Percentiles rank a stretch among this genome's conserved stretches.
These are phyloP conservation scores for Heteromeles arbutifolia DNA, from an alignment of 306 rosid genomes.

Conservation along the genomic window DNA sequence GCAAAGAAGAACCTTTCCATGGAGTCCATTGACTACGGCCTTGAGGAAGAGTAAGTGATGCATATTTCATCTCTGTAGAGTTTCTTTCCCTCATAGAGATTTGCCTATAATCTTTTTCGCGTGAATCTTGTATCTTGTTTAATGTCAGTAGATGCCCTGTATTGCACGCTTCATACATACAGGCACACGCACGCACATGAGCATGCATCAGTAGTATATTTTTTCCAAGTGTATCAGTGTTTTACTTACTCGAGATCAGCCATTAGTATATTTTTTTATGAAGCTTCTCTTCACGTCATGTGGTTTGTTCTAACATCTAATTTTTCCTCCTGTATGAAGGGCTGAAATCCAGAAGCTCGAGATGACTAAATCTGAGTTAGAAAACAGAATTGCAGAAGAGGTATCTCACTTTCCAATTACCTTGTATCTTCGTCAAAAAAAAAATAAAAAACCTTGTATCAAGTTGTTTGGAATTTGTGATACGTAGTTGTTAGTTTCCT, in stretches of 20 bases:
- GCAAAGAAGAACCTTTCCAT: slow-evolving; percentile 90
- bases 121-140: slow-evolving; percentile 8
- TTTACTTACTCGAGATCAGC: background rate
- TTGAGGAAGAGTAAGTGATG: slow-evolving; percentile 75
- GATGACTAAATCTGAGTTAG: slow-evolving; percentile 50
- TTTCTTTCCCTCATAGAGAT: slow-evolving; percentile 3
- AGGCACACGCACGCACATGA: background rate
- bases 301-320: slow-evolving; percentile 12
- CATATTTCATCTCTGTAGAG: slow-evolving; percentile 17
- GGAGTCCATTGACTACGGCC: slow-evolving; percentile 61
- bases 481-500: background rate
- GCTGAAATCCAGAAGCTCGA: slow-evolving; percentile 64
- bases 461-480: slow-evolving; percentile 19
- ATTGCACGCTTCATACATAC: background rate
- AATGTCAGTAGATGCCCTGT: background rate
- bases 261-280: background rate
- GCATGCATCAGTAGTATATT: background rate
- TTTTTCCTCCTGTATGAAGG: slow-evolving; percentile 38
- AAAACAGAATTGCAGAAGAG: slow-evolving; percentile 52
- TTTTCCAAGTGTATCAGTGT: background rate
- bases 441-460: background rate
- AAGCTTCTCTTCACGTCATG: background rate
- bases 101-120: background rate
- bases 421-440: background rate
- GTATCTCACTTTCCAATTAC: slow-evolving; percentile 33